phyloP scores from a whole-genome alignment of 192 early-diverging fungal species.

The Lunasporangiospora selenospora region DNA sequence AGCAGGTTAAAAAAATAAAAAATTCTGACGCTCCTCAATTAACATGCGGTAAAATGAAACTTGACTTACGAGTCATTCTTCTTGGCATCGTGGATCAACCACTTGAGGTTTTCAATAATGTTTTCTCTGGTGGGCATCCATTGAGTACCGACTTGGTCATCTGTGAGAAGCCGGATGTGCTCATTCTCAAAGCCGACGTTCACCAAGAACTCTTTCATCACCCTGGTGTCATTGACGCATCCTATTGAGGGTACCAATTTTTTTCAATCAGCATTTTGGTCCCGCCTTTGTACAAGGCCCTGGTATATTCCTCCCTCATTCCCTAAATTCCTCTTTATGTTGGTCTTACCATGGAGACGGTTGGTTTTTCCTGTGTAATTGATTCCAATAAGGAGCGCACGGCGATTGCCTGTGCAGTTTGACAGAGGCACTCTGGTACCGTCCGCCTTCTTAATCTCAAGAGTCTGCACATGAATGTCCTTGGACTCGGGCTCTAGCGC shows the following conservation, averaged over 20 bases:
- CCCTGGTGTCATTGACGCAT: conserved; percentile 45
- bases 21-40: background rate
- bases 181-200: conserved; percentile 26
- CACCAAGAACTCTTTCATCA: conserved; percentile 46
- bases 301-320: background rate
- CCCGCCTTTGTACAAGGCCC: background rate
- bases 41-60: conserved; percentile 3
- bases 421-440: conserved; percentile 23
- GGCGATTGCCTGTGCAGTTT: conserved; percentile 29
- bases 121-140: conserved; percentile 54
- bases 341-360: conserved; percentile 28
- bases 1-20: background rate
- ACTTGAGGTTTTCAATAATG: conserved; percentile 55
- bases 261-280: background rate
- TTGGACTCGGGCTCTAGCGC: too few species aligned
- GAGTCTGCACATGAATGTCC: background rate
- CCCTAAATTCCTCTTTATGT: too few species aligned
- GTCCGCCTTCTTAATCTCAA: conserved; percentile 17
- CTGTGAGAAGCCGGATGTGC: conserved; percentile 49
- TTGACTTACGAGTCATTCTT: conserved; percentile 57
- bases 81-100: conserved; percentile 57
- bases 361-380: conserved; percentile 41
- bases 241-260: conserved; percentile 12
- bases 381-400: conserved; percentile 51
- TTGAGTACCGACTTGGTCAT: conserved; percentile 46